These are phyloP conservation scores for Wickerhamiella nectarea DNA, from an alignment of 805 yeast genomes.

Conservation along the genomic window DNA sequence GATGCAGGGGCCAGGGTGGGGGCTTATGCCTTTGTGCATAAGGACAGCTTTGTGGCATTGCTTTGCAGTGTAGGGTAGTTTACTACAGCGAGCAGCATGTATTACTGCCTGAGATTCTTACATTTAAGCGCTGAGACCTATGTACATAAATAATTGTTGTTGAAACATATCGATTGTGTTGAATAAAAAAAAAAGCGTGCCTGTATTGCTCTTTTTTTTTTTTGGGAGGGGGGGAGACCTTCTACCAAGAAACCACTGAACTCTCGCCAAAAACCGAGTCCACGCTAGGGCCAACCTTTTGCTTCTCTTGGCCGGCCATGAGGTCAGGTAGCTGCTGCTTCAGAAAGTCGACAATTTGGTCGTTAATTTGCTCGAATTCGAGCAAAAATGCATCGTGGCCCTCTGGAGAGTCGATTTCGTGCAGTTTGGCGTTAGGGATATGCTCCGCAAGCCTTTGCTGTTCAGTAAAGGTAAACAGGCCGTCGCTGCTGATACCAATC, in stretches of 20 bases:
- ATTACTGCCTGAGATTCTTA: too few relatives aligned
- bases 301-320: constrained; percentile 37
- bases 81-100: too few relatives aligned
- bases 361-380: constrained; percentile 74
- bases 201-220: too few relatives aligned
- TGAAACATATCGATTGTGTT: too few relatives aligned
- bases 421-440: constrained; percentile 55
- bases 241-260: constrained; percentile 82
- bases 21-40: neutral
- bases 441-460: constrained; percentile 70
- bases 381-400: constrained; percentile 95
- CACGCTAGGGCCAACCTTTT: constrained; percentile 29
- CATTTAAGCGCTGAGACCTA: too few relatives aligned
- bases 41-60: too few relatives aligned
- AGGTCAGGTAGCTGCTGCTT: constrained; percentile 42
- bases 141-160: too few relatives aligned
- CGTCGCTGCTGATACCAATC: constrained; percentile 85
- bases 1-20: neutral
- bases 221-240: too few relatives aligned
- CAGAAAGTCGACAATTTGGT: constrained; percentile 55
- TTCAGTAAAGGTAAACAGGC: constrained; percentile 81
- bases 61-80: too few relatives aligned
- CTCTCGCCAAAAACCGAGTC: constrained; percentile 81
- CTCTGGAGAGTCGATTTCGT: constrained; percentile 75
- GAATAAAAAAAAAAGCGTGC: too few relatives aligned